Percentiles rank a stretch among this genome's conserved stretches.
phyloP scores from a whole-genome alignment of 23 red algal species.

The Agarophyton chilense region DNA sequence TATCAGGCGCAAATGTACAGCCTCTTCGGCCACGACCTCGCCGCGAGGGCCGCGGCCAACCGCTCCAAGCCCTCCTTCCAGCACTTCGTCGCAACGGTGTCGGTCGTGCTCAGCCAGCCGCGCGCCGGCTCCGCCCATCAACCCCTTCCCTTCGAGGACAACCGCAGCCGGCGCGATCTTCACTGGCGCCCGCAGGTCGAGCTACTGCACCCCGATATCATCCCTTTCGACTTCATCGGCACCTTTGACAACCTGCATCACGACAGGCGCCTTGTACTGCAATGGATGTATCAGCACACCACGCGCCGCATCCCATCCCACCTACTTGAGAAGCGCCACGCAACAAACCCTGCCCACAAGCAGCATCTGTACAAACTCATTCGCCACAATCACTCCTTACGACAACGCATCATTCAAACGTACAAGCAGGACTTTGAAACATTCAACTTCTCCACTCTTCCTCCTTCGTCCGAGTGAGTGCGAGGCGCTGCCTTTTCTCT shows the following conservation, averaged over 20 bases:
- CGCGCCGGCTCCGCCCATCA: not conserved
- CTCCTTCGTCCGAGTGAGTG: too few relatives aligned
- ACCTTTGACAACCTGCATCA: slow-evolving; percentile 57
- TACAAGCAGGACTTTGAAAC: slow-evolving; percentile 57
- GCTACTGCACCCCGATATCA: slow-evolving; percentile 68
- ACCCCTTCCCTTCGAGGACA: slow-evolving; percentile 15
- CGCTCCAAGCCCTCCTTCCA: slow-evolving; percentile 35
- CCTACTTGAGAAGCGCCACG: slow-evolving; percentile 3
- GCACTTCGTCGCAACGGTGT: slow-evolving; percentile 23
- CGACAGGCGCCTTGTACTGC: slow-evolving; percentile 46
- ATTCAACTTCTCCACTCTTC: slow-evolving; percentile 28
- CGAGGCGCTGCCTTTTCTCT: too few relatives aligned
- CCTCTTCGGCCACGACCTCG: slow-evolving; percentile 29
- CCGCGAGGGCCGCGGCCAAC: slow-evolving; percentile 1
- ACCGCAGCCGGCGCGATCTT: slow-evolving; percentile 38
- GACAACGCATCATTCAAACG: slow-evolving; percentile 7
- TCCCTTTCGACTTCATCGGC: slow-evolving; percentile 78
- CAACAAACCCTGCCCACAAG: slow-evolving; percentile 41
- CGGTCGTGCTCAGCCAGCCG: slow-evolving; percentile 10
- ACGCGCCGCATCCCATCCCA: slow-evolving; percentile 6
- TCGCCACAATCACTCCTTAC: not conserved
- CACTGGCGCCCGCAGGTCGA: slow-evolving; percentile 83
- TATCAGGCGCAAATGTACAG: slow-evolving; percentile 72
- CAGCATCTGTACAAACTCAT: not conserved
- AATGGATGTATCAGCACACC: slow-evolving; percentile 71